Base-by-base conservation (phyloP, 2,329 filamentous ascomycete species). In the Epichloe uncinata region DNA sequence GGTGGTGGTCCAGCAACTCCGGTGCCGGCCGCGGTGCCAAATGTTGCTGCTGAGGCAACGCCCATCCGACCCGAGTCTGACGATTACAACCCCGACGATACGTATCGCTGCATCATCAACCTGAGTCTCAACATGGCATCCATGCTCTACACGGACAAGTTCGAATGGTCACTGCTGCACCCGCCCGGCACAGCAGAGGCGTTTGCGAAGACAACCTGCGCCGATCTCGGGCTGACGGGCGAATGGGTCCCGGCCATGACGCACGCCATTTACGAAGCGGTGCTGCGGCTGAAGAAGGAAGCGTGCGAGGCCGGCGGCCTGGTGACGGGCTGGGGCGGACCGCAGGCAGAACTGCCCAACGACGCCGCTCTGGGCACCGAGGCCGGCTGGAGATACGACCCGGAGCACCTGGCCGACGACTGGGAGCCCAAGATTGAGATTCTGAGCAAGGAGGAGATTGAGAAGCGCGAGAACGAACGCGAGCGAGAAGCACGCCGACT, bases 201-300 rank as follows among this genome's bases (percentile, higher is more conserved):
- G 12, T 97, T 97, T 64, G 90, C 93, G 35, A 88, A 87, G 62
- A 81, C 88, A 56, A 97, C 93, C 0, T 97, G 93, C 63, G 86
- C 88, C 30, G 93, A 98, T 63, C 73, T 98, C 8, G 91, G 91
- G 6, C 72, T 98, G 48, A 77, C 83, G 6, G 88, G 89, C 43
- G 93, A 98, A 69, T 98, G 93, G 89, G 81, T 95, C 4, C 86
- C 89, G 3, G 87, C 88, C 33, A 87, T 98, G 72, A 87, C 93
- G 13, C 91, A 96, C 62, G 93, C 90, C 35, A 97, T 98, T 58
- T 97, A 97, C 66, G 93, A 98, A 67, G 87, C 93, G 9, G 89
- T 94, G 0, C 67, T 97, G 54, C 85, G 87, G 44, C 71, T 96
- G 34, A 97, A 97, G 71, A 98, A 98, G 67, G 93, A 97, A 62